Evolutionary conservation across 2,329 filamentous ascomycete genomes (phyloP), one percentile per base, ranked within the genome.

Genomic region (Davidsoniella eucalypti): DNA sequence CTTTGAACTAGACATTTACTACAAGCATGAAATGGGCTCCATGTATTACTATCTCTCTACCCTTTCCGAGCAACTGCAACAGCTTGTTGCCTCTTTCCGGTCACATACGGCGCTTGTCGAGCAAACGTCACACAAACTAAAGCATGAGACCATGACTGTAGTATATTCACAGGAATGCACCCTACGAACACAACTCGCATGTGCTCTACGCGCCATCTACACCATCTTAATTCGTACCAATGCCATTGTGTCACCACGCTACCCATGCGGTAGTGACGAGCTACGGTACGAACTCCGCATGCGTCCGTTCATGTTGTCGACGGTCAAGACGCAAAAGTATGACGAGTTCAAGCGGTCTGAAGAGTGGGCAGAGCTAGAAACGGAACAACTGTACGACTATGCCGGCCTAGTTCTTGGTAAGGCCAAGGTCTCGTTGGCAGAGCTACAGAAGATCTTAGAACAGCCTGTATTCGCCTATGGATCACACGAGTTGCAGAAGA

Each of bases 1-100:
- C 10, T 96, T 98, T 62, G 92, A 98, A 64, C 79, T 95, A 10
- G 82, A 90, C 41, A 76, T 94, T 8, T 96, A 96, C 63, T 80
- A 90, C 49, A 73, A 79, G 0, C 83, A 94, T 61, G 92, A 98
- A 63, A 71, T 92, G 8, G 75, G 80, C 0, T 80, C 78, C 21
- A 94, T 95, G 84, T 96, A 96, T 63, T 92, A 84, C 79, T 87
- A 94, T 62, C 67, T 94, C 55, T 76, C 84, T 57, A 60, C 59
- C 45, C 38, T 46, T 16, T 43, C 36, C 17, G 49, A 51, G 16
- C 36, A 47, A 37, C n/a, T 47, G 5, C 44, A 21, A 14, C 18
- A 21, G 7, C 49, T 43, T 8, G 64, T 26, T 26, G 53, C 29
- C 50, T 54, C 51, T 41, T 36, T 47, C 12, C 41, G 25, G 16